Conservation (phyloP, 192 early-diverging fungal genomes). For the Coemansia sp. region DNA sequence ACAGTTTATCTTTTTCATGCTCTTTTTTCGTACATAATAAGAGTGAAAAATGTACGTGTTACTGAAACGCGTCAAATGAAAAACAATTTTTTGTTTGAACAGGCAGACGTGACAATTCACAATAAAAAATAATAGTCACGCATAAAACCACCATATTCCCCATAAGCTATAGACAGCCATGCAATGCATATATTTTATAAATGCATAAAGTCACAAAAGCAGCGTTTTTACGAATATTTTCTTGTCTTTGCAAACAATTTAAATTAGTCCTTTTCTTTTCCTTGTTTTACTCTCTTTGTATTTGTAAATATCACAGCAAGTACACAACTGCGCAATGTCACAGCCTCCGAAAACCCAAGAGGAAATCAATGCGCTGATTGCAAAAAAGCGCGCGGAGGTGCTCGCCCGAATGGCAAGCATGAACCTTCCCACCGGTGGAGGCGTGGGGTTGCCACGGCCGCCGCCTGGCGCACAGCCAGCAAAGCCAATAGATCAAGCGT, state of each 20-base stretch:
- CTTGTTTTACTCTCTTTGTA: background rate
- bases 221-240: too few species aligned
- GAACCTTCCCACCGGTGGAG: slow-evolving; percentile 31
- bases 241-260: too few species aligned
- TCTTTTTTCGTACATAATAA: background rate
- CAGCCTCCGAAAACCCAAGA: slow-evolving; percentile 5
- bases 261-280: background rate
- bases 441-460: background rate
- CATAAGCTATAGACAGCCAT: too few species aligned
- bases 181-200: too few species aligned
- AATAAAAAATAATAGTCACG: too few species aligned
- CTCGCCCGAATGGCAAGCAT: slow-evolving; percentile 65
- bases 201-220: too few species aligned
- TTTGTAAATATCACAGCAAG: background rate
- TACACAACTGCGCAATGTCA: slow-evolving; percentile 1
- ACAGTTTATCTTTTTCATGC: background rate
- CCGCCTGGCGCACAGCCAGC: background rate
- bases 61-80: too few species aligned
- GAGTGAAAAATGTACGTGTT: too few species aligned
- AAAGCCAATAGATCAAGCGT: slow-evolving; percentile 16
- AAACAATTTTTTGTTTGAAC: too few species aligned
- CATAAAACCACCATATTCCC: too few species aligned
- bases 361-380: slow-evolving; percentile 46
- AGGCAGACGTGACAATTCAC: too few species aligned
- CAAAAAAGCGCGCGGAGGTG: slow-evolving; percentile 65